These are phyloP conservation scores for Eimeria falciformis DNA, from an alignment of 169 alveolate genomes.

Conservation along the genomic window DNA sequence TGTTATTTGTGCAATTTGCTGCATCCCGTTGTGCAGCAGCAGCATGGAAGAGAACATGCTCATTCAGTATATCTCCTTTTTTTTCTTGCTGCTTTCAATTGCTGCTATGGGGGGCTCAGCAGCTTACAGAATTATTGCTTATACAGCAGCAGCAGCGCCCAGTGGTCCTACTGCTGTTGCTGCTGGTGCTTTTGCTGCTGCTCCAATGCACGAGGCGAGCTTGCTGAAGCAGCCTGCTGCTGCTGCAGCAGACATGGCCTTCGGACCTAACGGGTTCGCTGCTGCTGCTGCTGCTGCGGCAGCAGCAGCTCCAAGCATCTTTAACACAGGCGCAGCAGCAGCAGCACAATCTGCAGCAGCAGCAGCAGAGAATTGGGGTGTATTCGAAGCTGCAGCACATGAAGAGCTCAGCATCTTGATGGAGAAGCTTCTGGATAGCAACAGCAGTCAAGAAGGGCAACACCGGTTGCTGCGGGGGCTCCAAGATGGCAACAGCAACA, in stretches of 20 bases:
- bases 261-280: background rate
- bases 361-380: background rate
- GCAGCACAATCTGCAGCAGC: background rate
- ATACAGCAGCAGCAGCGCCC: background rate
- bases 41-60: conserved; percentile 68
- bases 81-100: conserved; percentile 27
- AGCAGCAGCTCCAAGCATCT: background rate
- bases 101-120: conserved; percentile 29
- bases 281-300: background rate
- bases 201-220: background rate
- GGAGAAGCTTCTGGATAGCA: too few species aligned
- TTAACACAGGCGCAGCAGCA: background rate
- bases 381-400: too few species aligned
- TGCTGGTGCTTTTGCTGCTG: background rate
- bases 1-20: conserved; percentile 24
- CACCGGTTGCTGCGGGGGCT: too few species aligned
- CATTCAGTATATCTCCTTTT: conserved; percentile 35
- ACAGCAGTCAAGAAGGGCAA: too few species aligned
- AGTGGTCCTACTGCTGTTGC: conserved; percentile 17
- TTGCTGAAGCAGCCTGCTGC: background rate
- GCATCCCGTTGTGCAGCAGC: conserved; percentile 59
- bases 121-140: background rate
- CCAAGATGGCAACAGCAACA: background rate
- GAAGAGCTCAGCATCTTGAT: too few species aligned
- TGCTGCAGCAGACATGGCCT: background rate